Base-by-base conservation (phyloP, 169 alveolate species). In the Babesia sp. region DNA sequence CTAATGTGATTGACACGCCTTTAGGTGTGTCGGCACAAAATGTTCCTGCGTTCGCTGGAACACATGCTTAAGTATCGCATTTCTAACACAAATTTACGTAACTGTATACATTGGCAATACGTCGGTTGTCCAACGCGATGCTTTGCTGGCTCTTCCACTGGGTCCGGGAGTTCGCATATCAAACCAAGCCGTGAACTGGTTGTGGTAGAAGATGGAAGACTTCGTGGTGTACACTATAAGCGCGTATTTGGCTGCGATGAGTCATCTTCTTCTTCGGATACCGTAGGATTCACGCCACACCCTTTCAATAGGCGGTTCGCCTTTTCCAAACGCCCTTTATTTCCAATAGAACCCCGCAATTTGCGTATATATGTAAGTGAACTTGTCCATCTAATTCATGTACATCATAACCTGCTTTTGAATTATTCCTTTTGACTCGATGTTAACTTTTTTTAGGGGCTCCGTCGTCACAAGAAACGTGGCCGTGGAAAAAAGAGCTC, bases 291-390 rank as follows among this genome's bases (percentile, higher is more conserved):
- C 56, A 44, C 61, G 9, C 92, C 91, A 18, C 94, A 89, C 45
- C 95, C 95, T 16, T 91, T 91, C 71, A 91, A 91, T 54, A 70
- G 95, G 37, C 64, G 95, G 24, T 91, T 91, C 50, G 94, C 95
- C 39, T 81, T 59, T 34, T 71, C 89, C 53, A 90, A 90, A 45
- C 75, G 73, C 33, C 91, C 94, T 29, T 60, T 91, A n/a, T 90
- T 91, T 61, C 95, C 95, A 14, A 91, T 91, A 8, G 95, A 91
- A 54, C 91, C 95, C 20, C 36, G 95, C 14, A 91, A 91, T 44
- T 57, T 91, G 24, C 61, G 95, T 14, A 84, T 91, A 0, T 48
- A 53, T 53, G 91, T 85, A 68, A 44, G 84, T 70, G 22, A 1
- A 14, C 28, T 18, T 31, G 16, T 2, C 39, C 1, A 2, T 51